Percentiles rank a stretch among this genome's conserved stretches.
Evolutionary conservation across 2,329 filamentous ascomycete genomes (phyloP).

Genomic region (Knoxdaviesia capensis): DNA sequence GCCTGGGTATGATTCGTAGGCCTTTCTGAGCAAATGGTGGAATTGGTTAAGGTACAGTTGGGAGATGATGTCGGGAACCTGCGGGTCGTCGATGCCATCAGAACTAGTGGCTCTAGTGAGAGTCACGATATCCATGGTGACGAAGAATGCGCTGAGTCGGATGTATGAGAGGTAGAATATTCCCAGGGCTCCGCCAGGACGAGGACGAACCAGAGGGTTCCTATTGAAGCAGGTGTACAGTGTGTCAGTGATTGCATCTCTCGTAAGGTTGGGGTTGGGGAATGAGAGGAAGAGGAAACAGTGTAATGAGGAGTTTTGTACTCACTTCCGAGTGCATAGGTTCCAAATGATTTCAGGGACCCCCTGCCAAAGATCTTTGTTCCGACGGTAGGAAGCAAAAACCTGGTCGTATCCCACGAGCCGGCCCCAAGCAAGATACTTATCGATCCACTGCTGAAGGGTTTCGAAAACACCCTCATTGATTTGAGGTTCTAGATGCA

Average conservation of each 20-base stretch:
- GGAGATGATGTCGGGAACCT: constrained; percentile 20
- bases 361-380: constrained; percentile 28
- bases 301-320: neutral
- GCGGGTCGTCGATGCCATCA: constrained; percentile 9
- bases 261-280: too few relatives aligned
- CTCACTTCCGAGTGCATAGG: constrained; percentile 9
- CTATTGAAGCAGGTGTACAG: too few relatives aligned
- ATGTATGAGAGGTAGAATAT: constrained; percentile 21
- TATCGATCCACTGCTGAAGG: constrained; percentile 29
- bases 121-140: constrained; percentile 24
- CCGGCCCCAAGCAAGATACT: constrained; percentile 21
- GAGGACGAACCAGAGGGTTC: too few relatives aligned
- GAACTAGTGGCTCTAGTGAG: constrained; percentile 9
- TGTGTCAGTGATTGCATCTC: too few relatives aligned
- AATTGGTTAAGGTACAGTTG: constrained; percentile 25
- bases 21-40: neutral
- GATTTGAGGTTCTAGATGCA: constrained; percentile 5
- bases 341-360: constrained; percentile 29
- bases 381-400: constrained; percentile 20
- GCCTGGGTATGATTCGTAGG: too few relatives aligned
- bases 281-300: too few relatives aligned
- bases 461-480: constrained; percentile 22
- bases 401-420: constrained; percentile 14
- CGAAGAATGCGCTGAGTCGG: constrained; percentile 29
- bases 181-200: too few relatives aligned